Percentiles rank a stretch among this genome's conserved stretches.
Evolutionary conservation across 192 early-diverging fungal genomes (phyloP).

Genomic region (Geosiphon pyriformis): DNA sequence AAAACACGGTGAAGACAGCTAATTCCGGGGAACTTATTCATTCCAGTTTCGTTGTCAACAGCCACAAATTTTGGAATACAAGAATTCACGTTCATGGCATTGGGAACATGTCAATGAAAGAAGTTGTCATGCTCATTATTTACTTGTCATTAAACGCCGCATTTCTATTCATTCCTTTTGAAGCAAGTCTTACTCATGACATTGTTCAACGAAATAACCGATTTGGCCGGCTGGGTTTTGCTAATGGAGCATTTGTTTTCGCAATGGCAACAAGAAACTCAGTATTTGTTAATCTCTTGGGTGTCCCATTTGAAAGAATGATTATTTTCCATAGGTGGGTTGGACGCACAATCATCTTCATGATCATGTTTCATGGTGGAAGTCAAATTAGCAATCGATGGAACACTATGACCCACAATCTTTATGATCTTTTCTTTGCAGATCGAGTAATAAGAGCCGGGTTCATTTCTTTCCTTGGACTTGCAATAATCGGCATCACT

Average conservation of each 20-base stretch:
- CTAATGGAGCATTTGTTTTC: constrained; percentile 38
- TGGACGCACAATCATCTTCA: constrained; percentile 28
- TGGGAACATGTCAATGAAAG: neutral
- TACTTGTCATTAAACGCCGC: neutral
- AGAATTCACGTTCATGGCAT: neutral
- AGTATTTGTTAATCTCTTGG: constrained; percentile 30
- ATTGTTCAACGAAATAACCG: constrained; percentile 26
- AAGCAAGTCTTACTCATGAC: neutral
- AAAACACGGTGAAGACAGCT: no score
- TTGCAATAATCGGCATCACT: neutral
- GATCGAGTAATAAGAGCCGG: neutral
- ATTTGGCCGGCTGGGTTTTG: constrained; percentile 28
- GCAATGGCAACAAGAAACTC: constrained; percentile 36
- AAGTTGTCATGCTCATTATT: neutral
- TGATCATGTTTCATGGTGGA: constrained; percentile 14
- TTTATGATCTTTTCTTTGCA: neutral
- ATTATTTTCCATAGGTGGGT: constrained; percentile 42
- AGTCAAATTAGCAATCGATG: constrained; percentile 3
- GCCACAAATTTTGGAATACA: constrained; percentile 2
- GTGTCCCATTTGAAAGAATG: constrained; percentile 37
- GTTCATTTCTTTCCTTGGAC: neutral
- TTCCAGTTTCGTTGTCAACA: neutral
- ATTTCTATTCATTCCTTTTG: constrained; percentile 1
- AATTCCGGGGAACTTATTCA: neutral
- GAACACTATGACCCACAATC: neutral